Conservation (phyloP, 768 basidiomycete genomes). For the Termitomyces sp. region DNA sequence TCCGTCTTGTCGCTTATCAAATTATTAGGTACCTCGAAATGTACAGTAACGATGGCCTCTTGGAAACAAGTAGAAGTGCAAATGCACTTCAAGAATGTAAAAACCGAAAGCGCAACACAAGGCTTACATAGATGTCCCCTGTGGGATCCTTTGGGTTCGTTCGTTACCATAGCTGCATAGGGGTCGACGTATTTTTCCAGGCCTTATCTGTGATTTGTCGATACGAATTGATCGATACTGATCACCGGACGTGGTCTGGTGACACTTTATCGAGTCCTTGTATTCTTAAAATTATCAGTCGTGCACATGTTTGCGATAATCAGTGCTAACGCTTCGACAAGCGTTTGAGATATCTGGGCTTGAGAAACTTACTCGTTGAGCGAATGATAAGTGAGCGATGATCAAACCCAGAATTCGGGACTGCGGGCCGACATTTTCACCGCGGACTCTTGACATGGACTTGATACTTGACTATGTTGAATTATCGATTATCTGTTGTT, state of each 20-base stretch:
- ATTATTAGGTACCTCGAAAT: conserved; percentile 53
- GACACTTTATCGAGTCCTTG: background rate
- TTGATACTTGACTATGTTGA: too few relatives aligned
- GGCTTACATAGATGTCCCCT: conserved; percentile 32
- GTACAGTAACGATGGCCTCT: conserved; percentile 44
- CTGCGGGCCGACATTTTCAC: background rate
- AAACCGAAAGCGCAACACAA: conserved; percentile 50
- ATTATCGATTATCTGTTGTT: background rate
- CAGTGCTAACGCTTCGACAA: background rate
- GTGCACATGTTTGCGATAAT: background rate
- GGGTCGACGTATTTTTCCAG: background rate
- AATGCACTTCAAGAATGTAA: conserved; percentile 62
- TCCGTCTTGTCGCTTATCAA: background rate
- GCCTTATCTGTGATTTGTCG: background rate
- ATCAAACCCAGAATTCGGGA: background rate
- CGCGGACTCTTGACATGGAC: background rate
- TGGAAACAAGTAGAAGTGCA: conserved; percentile 45
- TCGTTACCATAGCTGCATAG: background rate
- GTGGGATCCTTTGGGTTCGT: background rate
- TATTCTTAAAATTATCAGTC: background rate
- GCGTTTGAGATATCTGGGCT: background rate
- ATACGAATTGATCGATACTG: background rate
- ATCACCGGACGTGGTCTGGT: background rate
- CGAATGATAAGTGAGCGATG: too few relatives aligned
- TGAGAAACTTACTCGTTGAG: background rate